Base-by-base conservation (phyloP, 441 rosid genomes). In the Jatropha podagrica region DNA sequence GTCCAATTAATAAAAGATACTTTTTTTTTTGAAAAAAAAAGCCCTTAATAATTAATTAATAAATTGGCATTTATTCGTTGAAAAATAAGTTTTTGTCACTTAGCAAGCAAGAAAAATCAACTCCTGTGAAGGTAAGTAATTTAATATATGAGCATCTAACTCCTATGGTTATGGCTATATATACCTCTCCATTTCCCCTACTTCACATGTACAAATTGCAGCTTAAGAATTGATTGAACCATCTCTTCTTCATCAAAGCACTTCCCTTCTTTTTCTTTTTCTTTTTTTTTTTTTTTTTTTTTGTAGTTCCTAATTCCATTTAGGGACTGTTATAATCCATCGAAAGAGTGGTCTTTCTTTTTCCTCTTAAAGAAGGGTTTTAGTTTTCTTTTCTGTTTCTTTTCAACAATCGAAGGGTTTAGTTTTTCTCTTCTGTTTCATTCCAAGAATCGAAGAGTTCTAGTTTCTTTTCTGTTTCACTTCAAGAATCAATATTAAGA, bases 101-200 rank as follows among this genome's bases (percentile, higher is more conserved):
- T 58, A 58, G 64, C 66, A 42, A 44, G 69, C 1, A 42, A 69
- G 60, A 62, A 80, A 79, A 76, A 60, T 72, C 56, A 56, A 71
- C 42, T 59, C 48, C 5, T 13, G 14, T 58, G 51, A 65, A 58
- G 41, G 10, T 20, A 58, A 48, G 27, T 8, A 55, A 71, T 59
- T 23, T 69, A 61, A 54, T 18, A 64, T n/a, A 64, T 15, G 58
- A 26, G 37, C 52, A 5, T 55, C 58, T 70, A 68, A 72, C 61
- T 52, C 26, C 80, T 4, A 17, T 52, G 13, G 13, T 15, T 48
- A 14, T 44, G 15, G 18, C 13, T 58, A 58, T 58, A 58, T 58
- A 20, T 58, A 58, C 61, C 61, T 23, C 61, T 9, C 26, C 61
- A 7, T 8, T 20, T 20, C 61, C 61, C 10, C 32, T 58, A 7